These are phyloP conservation scores for Melastoma candidum DNA, from an alignment of 441 rosid genomes.

Conservation along the genomic window DNA sequence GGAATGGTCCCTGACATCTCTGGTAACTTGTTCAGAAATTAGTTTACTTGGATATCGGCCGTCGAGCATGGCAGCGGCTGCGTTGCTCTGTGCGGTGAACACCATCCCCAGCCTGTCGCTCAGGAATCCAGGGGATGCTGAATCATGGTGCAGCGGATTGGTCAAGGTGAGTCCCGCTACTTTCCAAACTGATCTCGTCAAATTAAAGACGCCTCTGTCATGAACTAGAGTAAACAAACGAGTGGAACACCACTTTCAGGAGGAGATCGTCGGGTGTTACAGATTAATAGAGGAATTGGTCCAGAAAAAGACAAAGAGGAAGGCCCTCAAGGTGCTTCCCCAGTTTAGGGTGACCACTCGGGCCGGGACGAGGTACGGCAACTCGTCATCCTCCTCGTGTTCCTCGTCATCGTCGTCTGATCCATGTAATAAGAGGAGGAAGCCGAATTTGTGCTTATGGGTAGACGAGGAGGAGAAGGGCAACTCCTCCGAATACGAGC, in stretches of 20 bases:
- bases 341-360: conserved; percentile 56
- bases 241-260: conserved; percentile 39
- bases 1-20: no score
- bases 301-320: conserved; percentile 31
- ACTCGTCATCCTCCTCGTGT: conserved; percentile 33
- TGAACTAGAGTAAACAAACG: conserved; percentile 1
- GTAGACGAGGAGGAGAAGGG: conserved; percentile 55
- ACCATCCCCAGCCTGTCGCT: conserved; percentile 69
- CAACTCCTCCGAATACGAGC: conserved; percentile 27
- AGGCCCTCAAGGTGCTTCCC: conserved; percentile 38
- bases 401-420: conserved; percentile 29
- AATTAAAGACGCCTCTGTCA: no score
- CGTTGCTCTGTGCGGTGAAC: conserved; percentile 71
- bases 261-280: conserved; percentile 73
- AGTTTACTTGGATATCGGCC: conserved; percentile 82
- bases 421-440: conserved; percentile 55
- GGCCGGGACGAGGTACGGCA: conserved; percentile 40
- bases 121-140: conserved; percentile 56
- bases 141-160: conserved; percentile 89
- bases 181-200: neutral
- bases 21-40: conserved; percentile 39
- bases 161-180: conserved; percentile 46
- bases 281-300: conserved; percentile 62
- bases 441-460: conserved; percentile 51
- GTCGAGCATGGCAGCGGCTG: conserved; percentile 87